Evolutionary conservation across 1,284 basidiomycete species (phyloP).

Genomic region (Mixia osmundae): DNA sequence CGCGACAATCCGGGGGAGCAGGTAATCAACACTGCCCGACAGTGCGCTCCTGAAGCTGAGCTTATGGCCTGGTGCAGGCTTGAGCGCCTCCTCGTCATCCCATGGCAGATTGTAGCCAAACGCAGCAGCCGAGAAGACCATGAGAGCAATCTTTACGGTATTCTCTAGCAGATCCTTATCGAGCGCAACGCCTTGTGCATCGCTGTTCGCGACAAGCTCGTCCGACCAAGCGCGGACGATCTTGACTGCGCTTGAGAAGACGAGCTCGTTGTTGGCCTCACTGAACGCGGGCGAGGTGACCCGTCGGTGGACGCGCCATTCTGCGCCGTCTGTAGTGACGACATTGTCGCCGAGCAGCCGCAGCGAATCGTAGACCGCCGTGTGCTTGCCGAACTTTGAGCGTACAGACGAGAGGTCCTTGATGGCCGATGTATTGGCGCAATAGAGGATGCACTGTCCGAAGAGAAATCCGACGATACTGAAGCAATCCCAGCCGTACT

Average conservation of each 20-base stretch:
- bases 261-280: constrained; percentile 32
- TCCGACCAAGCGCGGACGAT: constrained; percentile 28
- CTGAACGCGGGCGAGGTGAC: constrained; percentile 22
- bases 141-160: background rate
- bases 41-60: constrained; percentile 2
- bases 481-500: too few species aligned
- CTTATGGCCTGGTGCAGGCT: constrained; percentile 1
- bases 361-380: too few species aligned
- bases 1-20: background rate
- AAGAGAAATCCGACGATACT: too few species aligned
- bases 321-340: constrained; percentile 34
- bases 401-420: too few species aligned
- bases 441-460: too few species aligned
- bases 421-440: too few species aligned
- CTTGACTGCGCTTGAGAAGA: constrained; percentile 33
- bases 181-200: background rate
- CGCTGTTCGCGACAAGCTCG: constrained; percentile 1
- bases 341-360: constrained; percentile 30
- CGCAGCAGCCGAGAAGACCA: constrained; percentile 8
- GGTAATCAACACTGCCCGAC: background rate
- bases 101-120: constrained; percentile 6
- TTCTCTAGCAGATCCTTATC: background rate
- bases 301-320: constrained; percentile 37
- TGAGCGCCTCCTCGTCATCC: background rate
- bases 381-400: too few species aligned